Conservation (phyloP, 2,329 filamentous ascomycete genomes). For the Neoarthrinium moseri region DNA sequence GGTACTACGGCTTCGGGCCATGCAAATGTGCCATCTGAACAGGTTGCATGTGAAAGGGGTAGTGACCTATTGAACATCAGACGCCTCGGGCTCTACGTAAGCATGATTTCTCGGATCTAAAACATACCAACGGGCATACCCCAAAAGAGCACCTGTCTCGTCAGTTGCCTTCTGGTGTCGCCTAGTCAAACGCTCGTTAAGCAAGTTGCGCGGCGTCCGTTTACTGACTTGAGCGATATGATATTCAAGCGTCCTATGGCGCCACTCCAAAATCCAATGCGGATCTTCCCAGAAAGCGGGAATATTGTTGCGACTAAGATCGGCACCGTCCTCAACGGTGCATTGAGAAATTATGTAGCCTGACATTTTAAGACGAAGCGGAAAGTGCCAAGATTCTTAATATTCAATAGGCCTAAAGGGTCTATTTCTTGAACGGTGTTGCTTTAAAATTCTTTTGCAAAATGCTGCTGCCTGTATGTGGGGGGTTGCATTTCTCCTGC, state of each 20-base stretch:
- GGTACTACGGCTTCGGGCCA: slow-evolving; percentile 2
- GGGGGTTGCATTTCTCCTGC: too few species aligned
- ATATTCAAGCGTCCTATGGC: slow-evolving; percentile 17
- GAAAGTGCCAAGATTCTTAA: too few species aligned
- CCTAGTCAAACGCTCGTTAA: slow-evolving; percentile 1
- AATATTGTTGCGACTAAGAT: slow-evolving; percentile 15
- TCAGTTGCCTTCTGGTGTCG: slow-evolving; percentile 1
- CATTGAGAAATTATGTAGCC: too few species aligned
- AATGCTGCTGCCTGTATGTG: too few species aligned
- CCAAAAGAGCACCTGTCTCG: background rate
- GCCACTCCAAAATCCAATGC: slow-evolving; percentile 17
- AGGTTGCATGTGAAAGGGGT: background rate
- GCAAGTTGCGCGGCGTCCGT: slow-evolving; percentile 6
- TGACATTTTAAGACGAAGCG: too few species aligned
- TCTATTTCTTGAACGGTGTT: too few species aligned
- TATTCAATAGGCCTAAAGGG: too few species aligned
- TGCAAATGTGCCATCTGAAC: background rate
- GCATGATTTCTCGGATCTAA: too few species aligned
- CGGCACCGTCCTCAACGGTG: slow-evolving; percentile 14
- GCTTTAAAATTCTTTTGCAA: too few species aligned
- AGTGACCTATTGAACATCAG: too few species aligned
- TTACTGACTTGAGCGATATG: slow-evolving; percentile 16
- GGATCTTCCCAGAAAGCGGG: slow-evolving; percentile 16
- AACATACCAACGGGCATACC: slow-evolving; percentile 1
- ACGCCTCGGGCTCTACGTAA: too few species aligned